These are phyloP conservation scores for Entrophospora sp. DNA, from an alignment of 192 early-diverging fungal genomes.

Conservation along the genomic window DNA sequence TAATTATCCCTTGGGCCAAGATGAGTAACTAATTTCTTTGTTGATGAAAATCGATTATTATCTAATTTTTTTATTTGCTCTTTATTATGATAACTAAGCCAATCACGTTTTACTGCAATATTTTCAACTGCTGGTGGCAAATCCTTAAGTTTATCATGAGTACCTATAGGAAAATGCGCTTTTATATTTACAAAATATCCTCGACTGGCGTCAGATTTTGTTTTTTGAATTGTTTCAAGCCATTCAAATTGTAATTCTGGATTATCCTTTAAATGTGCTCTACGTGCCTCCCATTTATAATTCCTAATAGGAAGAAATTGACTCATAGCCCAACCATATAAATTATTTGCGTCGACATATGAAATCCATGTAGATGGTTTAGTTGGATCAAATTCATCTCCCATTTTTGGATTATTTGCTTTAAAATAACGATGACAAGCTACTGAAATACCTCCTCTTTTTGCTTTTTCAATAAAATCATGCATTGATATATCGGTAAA, in stretches of 20 bases:
- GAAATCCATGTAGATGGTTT: neutral
- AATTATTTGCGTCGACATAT: neutral
- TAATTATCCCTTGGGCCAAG: neutral
- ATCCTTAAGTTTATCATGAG: neutral
- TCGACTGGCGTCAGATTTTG: neutral
- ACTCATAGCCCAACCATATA: conserved; percentile 7
- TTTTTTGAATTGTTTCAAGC: neutral
- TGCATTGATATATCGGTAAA: neutral
- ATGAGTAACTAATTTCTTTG: neutral
- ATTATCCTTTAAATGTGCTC: neutral
- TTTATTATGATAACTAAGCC: neutral
- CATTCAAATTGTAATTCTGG: neutral
- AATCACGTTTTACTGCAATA: neutral
- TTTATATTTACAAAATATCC: neutral
- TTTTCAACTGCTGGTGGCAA: neutral
- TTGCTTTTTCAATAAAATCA: conserved; percentile 1
- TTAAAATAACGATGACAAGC: neutral
- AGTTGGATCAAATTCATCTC: neutral
- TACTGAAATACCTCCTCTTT: neutral
- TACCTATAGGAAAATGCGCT: neutral
- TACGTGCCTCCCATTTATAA: neutral
- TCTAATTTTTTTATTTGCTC: neutral
- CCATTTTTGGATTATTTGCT: neutral
- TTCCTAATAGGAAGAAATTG: neutral
- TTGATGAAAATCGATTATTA: neutral